Evolutionary conservation across 139 green algal species (phyloP).

Genomic region (Chlamydomonas incerta): DNA sequence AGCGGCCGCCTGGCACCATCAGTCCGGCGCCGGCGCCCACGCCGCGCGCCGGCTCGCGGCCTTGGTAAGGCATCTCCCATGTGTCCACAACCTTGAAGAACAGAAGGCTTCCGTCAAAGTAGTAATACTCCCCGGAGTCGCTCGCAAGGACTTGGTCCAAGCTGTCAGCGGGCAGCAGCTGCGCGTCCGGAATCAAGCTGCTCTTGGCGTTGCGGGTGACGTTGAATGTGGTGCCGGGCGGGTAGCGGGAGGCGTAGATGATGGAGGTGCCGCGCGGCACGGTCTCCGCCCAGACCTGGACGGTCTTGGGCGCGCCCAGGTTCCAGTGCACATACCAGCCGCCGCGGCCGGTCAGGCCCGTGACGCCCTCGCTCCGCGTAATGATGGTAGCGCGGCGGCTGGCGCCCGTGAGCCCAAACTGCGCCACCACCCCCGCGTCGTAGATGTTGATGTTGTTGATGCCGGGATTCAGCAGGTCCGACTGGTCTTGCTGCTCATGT

Average conservation of each 20-base stretch:
- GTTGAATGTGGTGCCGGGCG: conserved; percentile 40
- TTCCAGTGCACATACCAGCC: conserved; percentile 1
- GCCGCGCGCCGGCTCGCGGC: too few relatives aligned
- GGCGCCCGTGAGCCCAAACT: not conserved
- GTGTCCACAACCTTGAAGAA: too few relatives aligned
- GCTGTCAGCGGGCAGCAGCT: too few relatives aligned
- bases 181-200: too few relatives aligned
- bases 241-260: conserved; percentile 60
- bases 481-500: too few relatives aligned
- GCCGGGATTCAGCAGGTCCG: too few relatives aligned
- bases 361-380: not conserved
- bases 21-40: too few relatives aligned
- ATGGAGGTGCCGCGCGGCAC: conserved; percentile 47
- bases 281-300: conserved; percentile 1
- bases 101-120: too few relatives aligned
- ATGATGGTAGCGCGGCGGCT: not conserved
- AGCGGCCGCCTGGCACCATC: too few relatives aligned
- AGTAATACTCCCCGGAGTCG: too few relatives aligned
- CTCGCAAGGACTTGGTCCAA: too few relatives aligned
- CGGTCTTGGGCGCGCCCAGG: not conserved
- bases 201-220: not conserved
- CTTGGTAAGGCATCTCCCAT: too few relatives aligned
- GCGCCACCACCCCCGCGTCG: not conserved
- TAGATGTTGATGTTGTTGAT: not conserved
- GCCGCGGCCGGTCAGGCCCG: not conserved